Percentiles rank a stretch among this genome's conserved stretches.
phyloP scores from a whole-genome alignment of 2,329 filamentous ascomycete genomes.

The Pleurostoma richardsiae region DNA sequence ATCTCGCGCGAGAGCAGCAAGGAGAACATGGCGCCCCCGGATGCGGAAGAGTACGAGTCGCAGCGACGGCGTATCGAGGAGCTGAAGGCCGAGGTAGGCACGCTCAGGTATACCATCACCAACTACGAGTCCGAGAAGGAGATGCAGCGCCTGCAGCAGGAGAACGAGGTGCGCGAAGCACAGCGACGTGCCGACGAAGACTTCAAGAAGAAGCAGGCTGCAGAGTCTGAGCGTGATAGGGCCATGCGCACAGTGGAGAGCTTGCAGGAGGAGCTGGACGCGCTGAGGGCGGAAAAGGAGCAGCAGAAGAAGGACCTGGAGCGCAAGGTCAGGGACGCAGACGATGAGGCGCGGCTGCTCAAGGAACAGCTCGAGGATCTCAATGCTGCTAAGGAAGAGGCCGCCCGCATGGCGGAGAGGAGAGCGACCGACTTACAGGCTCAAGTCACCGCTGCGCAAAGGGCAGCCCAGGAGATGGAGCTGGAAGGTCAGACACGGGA shows the following conservation, averaged over 20 bases:
- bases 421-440: constrained; percentile 50
- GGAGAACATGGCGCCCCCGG: constrained; percentile 54
- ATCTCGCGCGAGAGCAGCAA: constrained; percentile 54
- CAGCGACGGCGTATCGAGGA: constrained; percentile 62
- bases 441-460: constrained; percentile 39
- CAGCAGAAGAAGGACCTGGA: constrained; percentile 62
- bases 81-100: constrained; percentile 83
- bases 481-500: constrained; percentile 54
- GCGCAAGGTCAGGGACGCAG: constrained; percentile 61
- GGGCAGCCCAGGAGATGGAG: constrained; percentile 51
- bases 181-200: constrained; percentile 81
- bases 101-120: constrained; percentile 81
- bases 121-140: constrained; percentile 86
- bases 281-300: constrained; percentile 43
- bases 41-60: constrained; percentile 54
- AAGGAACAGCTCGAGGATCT: constrained; percentile 80
- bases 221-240: constrained; percentile 49
- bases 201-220: constrained; percentile 60
- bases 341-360: constrained; percentile 68
- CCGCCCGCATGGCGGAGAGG: constrained; percentile 55
- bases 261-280: constrained; percentile 45
- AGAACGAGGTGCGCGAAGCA: constrained; percentile 77
- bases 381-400: constrained; percentile 59
- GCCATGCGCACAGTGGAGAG: constrained; percentile 44
- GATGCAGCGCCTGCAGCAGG: constrained; percentile 70